These are phyloP conservation scores for Boletus sp. DNA, from an alignment of 768 basidiomycete species.

Conservation along the genomic window DNA sequence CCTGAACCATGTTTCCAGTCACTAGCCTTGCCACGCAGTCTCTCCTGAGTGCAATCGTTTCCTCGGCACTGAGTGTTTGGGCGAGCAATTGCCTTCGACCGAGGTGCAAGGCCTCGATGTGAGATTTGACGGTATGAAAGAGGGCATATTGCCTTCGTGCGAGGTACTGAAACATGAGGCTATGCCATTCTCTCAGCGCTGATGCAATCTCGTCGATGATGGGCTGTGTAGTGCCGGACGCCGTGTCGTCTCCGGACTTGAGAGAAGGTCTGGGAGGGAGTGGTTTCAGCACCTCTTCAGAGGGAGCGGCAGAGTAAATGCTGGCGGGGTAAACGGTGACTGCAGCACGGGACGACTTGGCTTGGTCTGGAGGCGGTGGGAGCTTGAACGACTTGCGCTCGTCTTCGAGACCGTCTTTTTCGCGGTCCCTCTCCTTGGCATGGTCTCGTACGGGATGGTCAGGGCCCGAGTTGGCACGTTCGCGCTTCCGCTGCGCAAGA, in stretches of 20 bases:
- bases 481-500: conserved; percentile 44
- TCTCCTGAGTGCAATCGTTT: conserved; percentile 74
- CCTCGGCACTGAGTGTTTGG: conserved; percentile 83
- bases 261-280: conserved; percentile 90
- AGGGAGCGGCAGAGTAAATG: conserved; percentile 70
- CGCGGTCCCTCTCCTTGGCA: conserved; percentile 54
- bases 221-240: conserved; percentile 77
- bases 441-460: conserved; percentile 31
- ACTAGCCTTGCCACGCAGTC: conserved; percentile 89
- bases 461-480: conserved; percentile 27
- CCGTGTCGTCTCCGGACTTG: conserved; percentile 92
- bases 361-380: conserved; percentile 72
- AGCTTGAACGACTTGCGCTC: conserved; percentile 67
- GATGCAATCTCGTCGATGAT: conserved; percentile 98
- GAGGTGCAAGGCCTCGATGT: conserved; percentile 88
- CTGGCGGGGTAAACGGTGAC: conserved; percentile 73
- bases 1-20: conserved; percentile 87
- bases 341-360: conserved; percentile 68
- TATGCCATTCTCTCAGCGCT: conserved; percentile 94
- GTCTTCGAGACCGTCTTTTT: conserved; percentile 61
- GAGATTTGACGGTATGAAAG: conserved; percentile 81
- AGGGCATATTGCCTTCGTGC: conserved; percentile 85
- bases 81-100: conserved; percentile 90
- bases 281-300: conserved; percentile 66
- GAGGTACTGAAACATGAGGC: conserved; percentile 88